Evolutionary conservation across 176 grass and related monocot genomes (phyloP).

Genomic region (Cenchrus purpureus): DNA sequence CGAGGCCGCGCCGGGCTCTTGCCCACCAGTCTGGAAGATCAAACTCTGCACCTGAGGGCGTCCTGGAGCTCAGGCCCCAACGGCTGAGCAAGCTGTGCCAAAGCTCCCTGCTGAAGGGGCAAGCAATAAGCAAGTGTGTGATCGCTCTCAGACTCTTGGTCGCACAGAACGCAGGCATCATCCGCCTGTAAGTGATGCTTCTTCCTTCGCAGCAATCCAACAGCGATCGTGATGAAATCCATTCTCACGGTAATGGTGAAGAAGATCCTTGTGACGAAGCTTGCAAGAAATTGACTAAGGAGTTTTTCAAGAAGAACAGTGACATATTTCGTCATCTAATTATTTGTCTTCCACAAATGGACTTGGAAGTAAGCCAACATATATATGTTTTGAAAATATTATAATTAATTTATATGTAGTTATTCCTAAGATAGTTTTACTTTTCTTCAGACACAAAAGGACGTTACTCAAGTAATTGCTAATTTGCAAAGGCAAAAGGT

Average conservation of each 20-base stretch:
- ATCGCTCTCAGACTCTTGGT: too few species aligned
- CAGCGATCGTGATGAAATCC: slow-evolving; percentile 36
- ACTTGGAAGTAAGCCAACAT: slow-evolving; percentile 54
- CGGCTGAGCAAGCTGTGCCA: too few species aligned
- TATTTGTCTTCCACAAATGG: slow-evolving; percentile 46
- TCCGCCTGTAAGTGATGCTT: too few species aligned
- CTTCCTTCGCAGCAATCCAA: too few species aligned
- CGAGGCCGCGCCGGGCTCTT: too few species aligned
- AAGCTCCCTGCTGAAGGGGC: too few species aligned
- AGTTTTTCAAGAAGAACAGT: slow-evolving; percentile 61
- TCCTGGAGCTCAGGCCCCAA: too few species aligned
- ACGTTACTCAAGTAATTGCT: slow-evolving; percentile 62
- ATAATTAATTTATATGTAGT: background rate
- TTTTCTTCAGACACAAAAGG: slow-evolving; percentile 57
- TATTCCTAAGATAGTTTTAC: background rate
- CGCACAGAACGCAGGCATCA: too few species aligned
- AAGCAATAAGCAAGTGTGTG: too few species aligned
- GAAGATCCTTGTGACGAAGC: slow-evolving; percentile 55
- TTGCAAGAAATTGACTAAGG: slow-evolving; percentile 55
- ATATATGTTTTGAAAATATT: background rate
- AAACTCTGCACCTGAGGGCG: too few species aligned
- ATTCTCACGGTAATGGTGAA: slow-evolving; percentile 63
- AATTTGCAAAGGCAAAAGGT: slow-evolving; percentile 77
- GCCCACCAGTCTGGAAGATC: too few species aligned
- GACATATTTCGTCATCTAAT: slow-evolving; percentile 48